These are phyloP conservation scores for Chaetomium sp. DNA, from an alignment of 2,329 filamentous ascomycete genomes.

Conservation along the genomic window DNA sequence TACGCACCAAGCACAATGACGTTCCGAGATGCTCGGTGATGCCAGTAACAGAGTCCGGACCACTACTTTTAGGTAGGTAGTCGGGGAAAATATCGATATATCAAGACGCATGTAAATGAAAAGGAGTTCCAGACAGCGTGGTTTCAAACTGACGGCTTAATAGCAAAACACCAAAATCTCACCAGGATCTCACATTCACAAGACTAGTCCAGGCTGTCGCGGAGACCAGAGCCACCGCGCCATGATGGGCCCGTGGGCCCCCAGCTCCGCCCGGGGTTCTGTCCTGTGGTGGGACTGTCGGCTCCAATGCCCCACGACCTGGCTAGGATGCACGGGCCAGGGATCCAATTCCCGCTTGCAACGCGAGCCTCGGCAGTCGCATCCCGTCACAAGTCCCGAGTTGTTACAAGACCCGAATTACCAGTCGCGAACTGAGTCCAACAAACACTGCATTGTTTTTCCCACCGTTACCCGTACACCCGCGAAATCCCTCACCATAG, in stretches of 20 bases:
- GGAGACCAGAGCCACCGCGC: slow-evolving; percentile 8
- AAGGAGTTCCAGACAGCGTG: not conserved
- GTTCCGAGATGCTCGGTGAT: not conserved
- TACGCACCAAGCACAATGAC: not conserved
- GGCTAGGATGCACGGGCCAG: slow-evolving; percentile 19
- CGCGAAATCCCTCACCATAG: not conserved
- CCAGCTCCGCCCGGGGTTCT: not conserved
- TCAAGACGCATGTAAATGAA: not conserved
- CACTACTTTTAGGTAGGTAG: no score
- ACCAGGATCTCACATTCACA: not conserved
- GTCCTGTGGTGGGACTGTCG: not conserved
- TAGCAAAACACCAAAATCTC: not conserved
- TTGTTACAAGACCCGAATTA: slow-evolving; percentile 6
- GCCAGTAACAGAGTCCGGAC: not conserved
- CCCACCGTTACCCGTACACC: not conserved
- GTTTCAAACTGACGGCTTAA: not conserved
- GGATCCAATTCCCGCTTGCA: slow-evolving; percentile 9
- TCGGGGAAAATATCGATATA: not conserved
- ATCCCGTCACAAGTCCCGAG: slow-evolving; percentile 21
- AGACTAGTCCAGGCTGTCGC: not conserved
- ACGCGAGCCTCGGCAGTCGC: slow-evolving; percentile 23
- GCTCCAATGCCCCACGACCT: not conserved
- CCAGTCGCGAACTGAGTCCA: not conserved
- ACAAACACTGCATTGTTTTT: not conserved
- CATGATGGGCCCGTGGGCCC: not conserved